phyloP scores from a whole-genome alignment of 2,329 filamentous ascomycete genomes.

The Fusarium haematococcum region DNA sequence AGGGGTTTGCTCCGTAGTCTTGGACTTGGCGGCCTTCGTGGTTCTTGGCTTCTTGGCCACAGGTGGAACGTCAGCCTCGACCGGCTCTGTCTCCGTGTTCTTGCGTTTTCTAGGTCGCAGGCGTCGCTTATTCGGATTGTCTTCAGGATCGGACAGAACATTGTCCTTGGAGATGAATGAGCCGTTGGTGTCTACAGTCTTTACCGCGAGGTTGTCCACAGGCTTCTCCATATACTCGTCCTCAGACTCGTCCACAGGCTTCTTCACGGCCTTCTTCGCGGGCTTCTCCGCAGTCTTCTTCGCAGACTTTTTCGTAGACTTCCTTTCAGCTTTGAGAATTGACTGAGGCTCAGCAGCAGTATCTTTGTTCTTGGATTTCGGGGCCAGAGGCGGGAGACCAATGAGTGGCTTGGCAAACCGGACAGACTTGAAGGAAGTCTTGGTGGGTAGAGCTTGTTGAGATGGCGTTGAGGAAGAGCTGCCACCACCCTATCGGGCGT shows the following conservation, averaged over 20 bases:
- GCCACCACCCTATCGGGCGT: constrained; percentile 54
- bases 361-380: constrained; percentile 11
- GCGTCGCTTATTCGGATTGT: constrained; percentile 32
- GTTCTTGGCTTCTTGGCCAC: constrained; percentile 20
- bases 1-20: constrained; percentile 12
- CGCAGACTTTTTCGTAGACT: neutral
- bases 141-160: constrained; percentile 13
- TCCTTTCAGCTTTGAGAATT: neutral
- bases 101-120: constrained; percentile 38
- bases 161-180: neutral
- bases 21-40: constrained; percentile 10
- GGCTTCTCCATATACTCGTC: neutral
- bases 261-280: neutral
- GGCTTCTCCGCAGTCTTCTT: neutral
- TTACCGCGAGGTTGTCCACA: neutral
- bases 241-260: neutral
- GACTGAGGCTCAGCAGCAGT: neutral
- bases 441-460: constrained; percentile 25
- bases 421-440: constrained; percentile 35
- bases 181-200: neutral
- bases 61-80: constrained; percentile 13
- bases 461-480: constrained; percentile 36
- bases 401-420: constrained; percentile 42
- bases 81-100: constrained; percentile 16
- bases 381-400: constrained; percentile 25